Percentiles rank a stretch among this genome's conserved stretches.
phyloP scores from a whole-genome alignment of 192 early-diverging fungal species.

The Chytriomyces sp. region DNA sequence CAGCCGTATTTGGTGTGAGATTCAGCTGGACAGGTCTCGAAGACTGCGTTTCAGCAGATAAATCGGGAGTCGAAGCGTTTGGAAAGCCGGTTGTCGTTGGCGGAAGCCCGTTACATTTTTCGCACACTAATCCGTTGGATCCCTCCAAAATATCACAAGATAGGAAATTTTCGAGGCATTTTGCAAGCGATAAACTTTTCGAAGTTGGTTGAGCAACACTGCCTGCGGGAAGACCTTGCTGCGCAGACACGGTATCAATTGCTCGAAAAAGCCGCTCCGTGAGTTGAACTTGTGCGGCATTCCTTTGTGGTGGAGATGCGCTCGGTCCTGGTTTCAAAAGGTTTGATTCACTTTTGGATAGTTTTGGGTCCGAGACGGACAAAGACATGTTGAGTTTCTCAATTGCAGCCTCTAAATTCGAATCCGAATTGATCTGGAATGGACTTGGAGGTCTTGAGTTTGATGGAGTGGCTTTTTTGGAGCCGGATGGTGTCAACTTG shows the following conservation, averaged over 20 bases:
- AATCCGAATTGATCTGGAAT: not conserved
- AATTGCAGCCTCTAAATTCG: slow-evolving; percentile 9
- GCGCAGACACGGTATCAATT: slow-evolving; percentile 13
- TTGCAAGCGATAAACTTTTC: slow-evolving; percentile 16
- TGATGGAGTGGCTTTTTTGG: not conserved
- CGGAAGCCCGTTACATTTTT: slow-evolving; percentile 53
- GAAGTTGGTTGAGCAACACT: not conserved
- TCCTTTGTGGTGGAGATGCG: not conserved
- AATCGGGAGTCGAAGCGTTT: not conserved
- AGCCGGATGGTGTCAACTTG: slow-evolving; percentile 13
- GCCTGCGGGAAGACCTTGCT: slow-evolving; percentile 12
- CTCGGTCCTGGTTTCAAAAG: not conserved
- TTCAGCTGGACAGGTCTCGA: too few species aligned
- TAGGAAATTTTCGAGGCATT: slow-evolving; percentile 55
- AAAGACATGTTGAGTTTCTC: not conserved
- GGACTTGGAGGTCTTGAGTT: slow-evolving; percentile 17
- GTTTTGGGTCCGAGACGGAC: not conserved
- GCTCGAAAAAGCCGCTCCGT: slow-evolving; percentile 26
- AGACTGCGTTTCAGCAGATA: too few species aligned
- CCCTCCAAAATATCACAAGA: slow-evolving; percentile 68
- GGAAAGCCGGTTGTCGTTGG: not conserved
- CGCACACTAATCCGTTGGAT: slow-evolving; percentile 66
- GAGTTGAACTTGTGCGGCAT: not conserved
- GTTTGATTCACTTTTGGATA: not conserved
- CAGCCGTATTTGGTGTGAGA: too few species aligned